phyloP scores from a whole-genome alignment of 352 stramenopile species.

The Globisporangium viniferum region DNA sequence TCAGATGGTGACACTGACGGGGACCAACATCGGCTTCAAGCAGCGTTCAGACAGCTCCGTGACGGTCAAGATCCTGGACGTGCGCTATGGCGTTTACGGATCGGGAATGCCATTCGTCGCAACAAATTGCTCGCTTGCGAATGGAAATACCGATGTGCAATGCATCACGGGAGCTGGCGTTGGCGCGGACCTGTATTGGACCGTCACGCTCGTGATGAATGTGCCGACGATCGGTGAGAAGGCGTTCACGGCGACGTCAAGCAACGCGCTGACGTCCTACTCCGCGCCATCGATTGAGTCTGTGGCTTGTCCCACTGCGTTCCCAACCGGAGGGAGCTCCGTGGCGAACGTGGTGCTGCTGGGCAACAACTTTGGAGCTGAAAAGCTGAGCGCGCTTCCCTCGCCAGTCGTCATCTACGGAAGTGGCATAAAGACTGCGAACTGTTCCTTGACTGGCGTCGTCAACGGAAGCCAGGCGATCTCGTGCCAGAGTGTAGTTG shows the following conservation, averaged over 20 bases:
- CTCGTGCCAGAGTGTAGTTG: constrained; percentile 32
- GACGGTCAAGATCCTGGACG: constrained; percentile 31
- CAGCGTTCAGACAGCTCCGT: constrained; percentile 36
- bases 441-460: constrained; percentile 21
- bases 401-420: constrained; percentile 34
- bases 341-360: constrained; percentile 34
- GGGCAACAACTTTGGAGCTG: constrained; percentile 40
- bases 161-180: constrained; percentile 39
- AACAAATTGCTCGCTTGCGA: constrained; percentile 37
- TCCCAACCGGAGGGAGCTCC: constrained; percentile 36
- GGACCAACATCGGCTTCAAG: constrained; percentile 58
- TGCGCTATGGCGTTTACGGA: constrained; percentile 46
- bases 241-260: constrained; percentile 38
- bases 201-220: constrained; percentile 44
- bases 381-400: constrained; percentile 8
- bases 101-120: constrained; percentile 29
- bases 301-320: constrained; percentile 28
- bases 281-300: constrained; percentile 21
- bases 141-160: constrained; percentile 43
- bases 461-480: constrained; percentile 25
- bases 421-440: constrained; percentile 25
- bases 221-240: constrained; percentile 32
- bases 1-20: constrained; percentile 33
- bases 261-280: constrained; percentile 36
- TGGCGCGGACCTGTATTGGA: constrained; percentile 45